A percentile compares a stretch with the other conserved stretches of the same genome.
phyloP scores from a whole-genome alignment of 306 rosid species.

The Cercis canadensis region DNA sequence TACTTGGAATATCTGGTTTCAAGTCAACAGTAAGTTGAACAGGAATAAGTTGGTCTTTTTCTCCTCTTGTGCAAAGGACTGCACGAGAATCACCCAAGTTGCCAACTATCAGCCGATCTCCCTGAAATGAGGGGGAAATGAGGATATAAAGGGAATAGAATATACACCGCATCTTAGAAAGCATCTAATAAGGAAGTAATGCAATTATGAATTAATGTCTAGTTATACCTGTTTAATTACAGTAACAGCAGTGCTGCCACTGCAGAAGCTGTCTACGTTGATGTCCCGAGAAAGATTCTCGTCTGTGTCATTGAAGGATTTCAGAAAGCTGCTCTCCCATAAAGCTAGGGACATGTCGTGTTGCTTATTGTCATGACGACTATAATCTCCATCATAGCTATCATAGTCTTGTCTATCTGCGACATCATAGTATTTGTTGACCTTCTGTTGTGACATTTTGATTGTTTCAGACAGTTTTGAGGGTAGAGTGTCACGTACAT shows the following conservation, averaged over 20 bases:
- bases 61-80: constrained; percentile 77
- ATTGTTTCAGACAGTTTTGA: constrained; percentile 68
- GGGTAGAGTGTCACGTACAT: constrained; percentile 72
- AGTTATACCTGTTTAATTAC: constrained; percentile 76
- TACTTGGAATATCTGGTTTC: constrained; percentile 84
- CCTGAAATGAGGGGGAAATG: constrained; percentile 50
- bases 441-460: constrained; percentile 52
- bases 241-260: constrained; percentile 89
- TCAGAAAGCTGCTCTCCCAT: constrained; percentile 74
- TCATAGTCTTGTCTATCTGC: too few species aligned
- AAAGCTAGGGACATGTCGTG: constrained; percentile 53
- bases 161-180: background rate
- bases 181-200: background rate
- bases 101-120: constrained; percentile 70
- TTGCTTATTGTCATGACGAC: too few species aligned
- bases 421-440: constrained; percentile 33
- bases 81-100: constrained; percentile 97
- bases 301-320: constrained; percentile 73
- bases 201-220: background rate
- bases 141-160: background rate
- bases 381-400: too few species aligned
- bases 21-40: constrained; percentile 87
- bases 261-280: constrained; percentile 74
- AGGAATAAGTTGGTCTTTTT: constrained; percentile 58
- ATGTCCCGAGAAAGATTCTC: constrained; percentile 60